Evolutionary conservation across 805 yeast genomes (phyloP), one percentile per base, ranked within the genome.

Genomic region (Sugiyamaella lignohabitans): DNA sequence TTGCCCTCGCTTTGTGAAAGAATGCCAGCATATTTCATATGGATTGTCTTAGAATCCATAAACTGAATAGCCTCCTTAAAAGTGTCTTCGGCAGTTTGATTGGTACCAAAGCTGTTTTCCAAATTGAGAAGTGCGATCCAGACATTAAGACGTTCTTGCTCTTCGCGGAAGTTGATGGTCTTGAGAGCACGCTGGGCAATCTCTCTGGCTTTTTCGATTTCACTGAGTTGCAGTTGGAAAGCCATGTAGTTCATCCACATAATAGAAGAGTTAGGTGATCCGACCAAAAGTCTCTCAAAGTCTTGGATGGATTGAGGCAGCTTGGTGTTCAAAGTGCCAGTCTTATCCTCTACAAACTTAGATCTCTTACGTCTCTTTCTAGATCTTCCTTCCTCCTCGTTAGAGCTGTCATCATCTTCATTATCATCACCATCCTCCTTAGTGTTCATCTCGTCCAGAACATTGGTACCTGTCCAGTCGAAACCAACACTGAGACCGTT

Each of bases 241-340:
- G 98, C 89, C 96, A 93, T 93, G 68, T 85, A 93, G 68, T 89
- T 87, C 86, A 93, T 91, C 98, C 98, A 93, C 48, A 87, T 67
- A 30, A 89, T 77, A 1, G 98, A 91, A 2, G 96, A 87, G 70
- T 87, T 84, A 41, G 98, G 97, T 62, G 84, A 84, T 63, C 97
- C 94, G 50, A 93, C 76, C 46, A 93, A 74, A 54, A 93, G 69
- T 60, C 98, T 80, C 68, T 93, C 99, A 59, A 88, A 93, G 65
- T 93, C 99, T 40, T 80, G 70, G 38, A 80, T 84, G 48, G 97
- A 87, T 66, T 91, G 94, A 34, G 98, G 98, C 14, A 89, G 85
- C 58, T 88, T 76, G 11, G 91, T 76, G 57, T 79, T 79, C 50
- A 93, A 74, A 43, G 85, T 93, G 45, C 82, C 89, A 10, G 98